Evolutionary conservation across 2,329 filamentous ascomycete species (phyloP).

Genomic region (Daldinia eschscholtzii): DNA sequence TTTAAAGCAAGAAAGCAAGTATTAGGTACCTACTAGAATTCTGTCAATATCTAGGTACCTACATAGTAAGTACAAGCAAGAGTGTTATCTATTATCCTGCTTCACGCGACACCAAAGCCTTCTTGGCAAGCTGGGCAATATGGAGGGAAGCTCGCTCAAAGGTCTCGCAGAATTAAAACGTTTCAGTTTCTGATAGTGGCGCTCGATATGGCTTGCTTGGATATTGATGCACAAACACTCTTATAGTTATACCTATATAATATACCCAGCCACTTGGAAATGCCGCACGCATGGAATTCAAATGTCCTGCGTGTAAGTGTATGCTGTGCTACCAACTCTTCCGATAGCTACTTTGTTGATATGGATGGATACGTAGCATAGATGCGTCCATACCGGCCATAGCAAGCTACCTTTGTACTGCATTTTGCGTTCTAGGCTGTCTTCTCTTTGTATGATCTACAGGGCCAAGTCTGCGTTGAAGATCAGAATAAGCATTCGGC

Average conservation of each 20-base stretch:
- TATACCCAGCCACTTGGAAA: conserved; percentile 23
- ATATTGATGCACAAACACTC: conserved; percentile 1
- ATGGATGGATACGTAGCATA: neutral
- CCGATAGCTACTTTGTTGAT: neutral
- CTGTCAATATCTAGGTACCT: neutral
- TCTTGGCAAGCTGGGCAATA: conserved; percentile 7
- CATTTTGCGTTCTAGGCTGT: conserved; percentile 14
- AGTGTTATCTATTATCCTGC: conserved; percentile 4
- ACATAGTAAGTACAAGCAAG: neutral
- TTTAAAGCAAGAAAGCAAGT: neutral
- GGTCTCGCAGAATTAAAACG: neutral
- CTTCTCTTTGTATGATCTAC: conserved; percentile 17
- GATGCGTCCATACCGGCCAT: neutral
- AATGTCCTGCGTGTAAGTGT: conserved; percentile 2
- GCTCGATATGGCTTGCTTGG: conserved; percentile 8
- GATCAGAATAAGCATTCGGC: conserved; percentile 5
- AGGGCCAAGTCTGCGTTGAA: conserved; percentile 4
- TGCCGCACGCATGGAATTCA: conserved; percentile 12
- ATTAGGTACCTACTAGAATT: neutral
- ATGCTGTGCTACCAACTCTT: conserved; percentile 24
- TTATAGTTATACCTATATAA: conserved; percentile 1
- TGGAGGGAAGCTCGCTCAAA: neutral
- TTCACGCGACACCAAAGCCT: neutral
- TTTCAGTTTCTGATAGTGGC: conserved; percentile 18
- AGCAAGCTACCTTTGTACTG: neutral